phyloP scores from a whole-genome alignment of 805 yeast genomes.

The Saturnispora mendoncae region DNA sequence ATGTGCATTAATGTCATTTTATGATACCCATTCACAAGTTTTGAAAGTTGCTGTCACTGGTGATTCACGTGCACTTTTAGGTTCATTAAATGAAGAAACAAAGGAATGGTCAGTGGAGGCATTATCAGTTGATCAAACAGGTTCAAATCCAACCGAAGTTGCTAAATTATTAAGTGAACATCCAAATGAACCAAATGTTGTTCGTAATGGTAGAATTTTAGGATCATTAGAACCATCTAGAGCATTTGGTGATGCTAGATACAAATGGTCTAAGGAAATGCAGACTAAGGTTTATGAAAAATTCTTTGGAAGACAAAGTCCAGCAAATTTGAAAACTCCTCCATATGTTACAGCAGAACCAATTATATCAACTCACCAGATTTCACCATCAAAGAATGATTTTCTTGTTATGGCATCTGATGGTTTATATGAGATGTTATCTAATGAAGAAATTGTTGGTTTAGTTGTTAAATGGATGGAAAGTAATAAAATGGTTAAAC shows the following conservation, averaged over 20 bases:
- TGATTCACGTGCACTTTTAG: conserved; percentile 87
- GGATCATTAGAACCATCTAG: conserved; percentile 93
- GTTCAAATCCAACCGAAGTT: conserved; percentile 81
- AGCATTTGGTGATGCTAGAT: conserved; percentile 96
- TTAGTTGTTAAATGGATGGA: conserved; percentile 93
- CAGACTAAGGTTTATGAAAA: conserved; percentile 67
- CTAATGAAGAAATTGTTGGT: conserved; percentile 88
- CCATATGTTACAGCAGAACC: conserved; percentile 98
- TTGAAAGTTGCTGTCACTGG: conserved; percentile 93
- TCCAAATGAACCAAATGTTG: conserved; percentile 80
- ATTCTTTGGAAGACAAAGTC: conserved; percentile 74
- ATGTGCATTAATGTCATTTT: conserved; percentile 82
- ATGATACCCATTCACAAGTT: conserved; percentile 62
- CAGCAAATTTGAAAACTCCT: conserved; percentile 71
- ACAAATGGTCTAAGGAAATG: conserved; percentile 66
- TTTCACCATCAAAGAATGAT: conserved; percentile 63
- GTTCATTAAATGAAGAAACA: conserved; percentile 54
- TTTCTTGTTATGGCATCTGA: conserved; percentile 91
- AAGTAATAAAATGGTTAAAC: conserved; percentile 51
- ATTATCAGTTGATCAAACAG: conserved; percentile 87
- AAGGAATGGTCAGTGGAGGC: conserved; percentile 78
- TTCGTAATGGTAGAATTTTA: conserved; percentile 79
- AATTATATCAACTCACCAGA: conserved; percentile 71
- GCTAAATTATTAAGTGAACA: conserved; percentile 77
- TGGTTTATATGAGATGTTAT: conserved; percentile 84